A percentile compares a stretch with the other conserved stretches of the same genome.
Conservation (phyloP, 192 early-diverging fungal genomes). For the Borealophlyctis nickersoniae region DNA sequence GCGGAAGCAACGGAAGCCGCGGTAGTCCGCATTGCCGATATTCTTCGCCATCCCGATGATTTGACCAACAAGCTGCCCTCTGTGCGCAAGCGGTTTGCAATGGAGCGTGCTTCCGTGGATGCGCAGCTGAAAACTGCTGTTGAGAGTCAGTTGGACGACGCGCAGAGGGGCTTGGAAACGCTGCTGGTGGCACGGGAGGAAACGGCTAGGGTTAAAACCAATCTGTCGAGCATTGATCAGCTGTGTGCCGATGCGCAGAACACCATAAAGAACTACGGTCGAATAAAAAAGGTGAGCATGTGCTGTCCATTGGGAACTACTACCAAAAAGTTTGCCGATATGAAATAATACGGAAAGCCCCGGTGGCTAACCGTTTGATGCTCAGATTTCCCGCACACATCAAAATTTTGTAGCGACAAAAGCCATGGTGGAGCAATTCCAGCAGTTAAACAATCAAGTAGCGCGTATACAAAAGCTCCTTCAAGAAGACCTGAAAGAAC, state of each 20-base stretch:
- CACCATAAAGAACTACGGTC: constrained; percentile 85
- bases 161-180: constrained; percentile 77
- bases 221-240: constrained; percentile 80
- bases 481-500: constrained; percentile 58
- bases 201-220: constrained; percentile 61
- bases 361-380: no score
- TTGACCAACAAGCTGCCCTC: constrained; percentile 77
- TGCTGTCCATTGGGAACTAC: no score
- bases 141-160: constrained; percentile 87
- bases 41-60: constrained; percentile 93
- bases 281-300: constrained; percentile 79
- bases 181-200: constrained; percentile 38
- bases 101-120: constrained; percentile 89
- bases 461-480: constrained; percentile 68
- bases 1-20: constrained; percentile 60
- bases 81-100: constrained; percentile 76
- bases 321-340: no score
- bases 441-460: constrained; percentile 79
- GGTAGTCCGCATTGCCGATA: constrained; percentile 73
- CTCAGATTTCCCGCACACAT: constrained; percentile 89
- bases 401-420: constrained; percentile 92
- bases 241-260: constrained; percentile 82
- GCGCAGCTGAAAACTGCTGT: constrained; percentile 94
- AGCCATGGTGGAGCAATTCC: constrained; percentile 81
- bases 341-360: no score